These are phyloP conservation scores for Tillandsia leiboldiana DNA, from an alignment of 176 grass and related monocot species.

Conservation along the genomic window DNA sequence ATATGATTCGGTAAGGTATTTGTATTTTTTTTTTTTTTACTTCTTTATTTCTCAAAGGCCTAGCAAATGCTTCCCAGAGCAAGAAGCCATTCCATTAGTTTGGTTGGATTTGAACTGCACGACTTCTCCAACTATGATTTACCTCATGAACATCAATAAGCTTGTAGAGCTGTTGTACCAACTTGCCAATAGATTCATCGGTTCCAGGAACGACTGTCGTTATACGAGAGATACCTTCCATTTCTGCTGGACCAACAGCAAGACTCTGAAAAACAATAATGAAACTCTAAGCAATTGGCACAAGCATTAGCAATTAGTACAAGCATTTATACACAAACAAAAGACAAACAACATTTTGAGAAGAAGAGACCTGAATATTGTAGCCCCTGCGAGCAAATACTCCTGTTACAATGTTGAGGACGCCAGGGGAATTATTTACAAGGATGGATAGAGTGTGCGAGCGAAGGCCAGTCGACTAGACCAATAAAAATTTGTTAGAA, in stretches of 20 bases:
- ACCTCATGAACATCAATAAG: slow-evolving; percentile 84
- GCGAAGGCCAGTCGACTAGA: slow-evolving; percentile 53
- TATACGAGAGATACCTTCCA: slow-evolving; percentile 73
- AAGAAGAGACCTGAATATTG: slow-evolving; percentile 85
- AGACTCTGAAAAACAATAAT: slow-evolving; percentile 52
- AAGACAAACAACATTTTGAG: slow-evolving; percentile 2
- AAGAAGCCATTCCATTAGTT: neutral
- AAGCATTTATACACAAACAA: neutral
- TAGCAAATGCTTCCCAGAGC: no score
- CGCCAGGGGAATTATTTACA: slow-evolving; percentile 81
- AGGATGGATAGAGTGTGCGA: slow-evolving; percentile 95
- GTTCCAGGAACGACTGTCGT: slow-evolving; percentile 88
- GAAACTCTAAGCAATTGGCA: slow-evolving; percentile 10
- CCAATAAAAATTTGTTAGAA: slow-evolving; percentile 9
- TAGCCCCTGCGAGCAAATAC: slow-evolving; percentile 96
- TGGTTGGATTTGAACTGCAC: neutral
- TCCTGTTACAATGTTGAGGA: slow-evolving; percentile 88
- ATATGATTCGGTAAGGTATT: no score
- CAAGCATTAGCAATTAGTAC: no score
- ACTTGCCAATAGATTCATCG: slow-evolving; percentile 68
- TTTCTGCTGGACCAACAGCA: slow-evolving; percentile 83
- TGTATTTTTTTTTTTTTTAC: no score
- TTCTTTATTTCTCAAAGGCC: no score
- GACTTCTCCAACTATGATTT: slow-evolving; percentile 5
- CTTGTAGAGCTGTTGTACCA: slow-evolving; percentile 84